Evolutionary conservation across 2,329 filamentous ascomycete species (phyloP).

Genomic region (Trichoderma polysporum): DNA sequence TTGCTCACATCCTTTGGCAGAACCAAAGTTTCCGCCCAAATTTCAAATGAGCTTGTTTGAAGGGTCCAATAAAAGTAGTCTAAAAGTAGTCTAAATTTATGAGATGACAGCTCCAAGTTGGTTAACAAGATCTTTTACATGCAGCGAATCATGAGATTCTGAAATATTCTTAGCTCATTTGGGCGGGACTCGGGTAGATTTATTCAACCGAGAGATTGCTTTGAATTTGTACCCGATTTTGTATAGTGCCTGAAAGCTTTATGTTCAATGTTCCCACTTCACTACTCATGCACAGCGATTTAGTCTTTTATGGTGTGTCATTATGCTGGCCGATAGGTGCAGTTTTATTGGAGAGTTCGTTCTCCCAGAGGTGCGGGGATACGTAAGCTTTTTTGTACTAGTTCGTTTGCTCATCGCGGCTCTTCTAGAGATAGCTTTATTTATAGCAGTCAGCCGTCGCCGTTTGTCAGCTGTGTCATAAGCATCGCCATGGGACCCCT

Average conservation of each 20-base stretch:
- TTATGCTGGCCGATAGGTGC: background rate
- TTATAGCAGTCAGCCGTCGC: conserved; percentile 4
- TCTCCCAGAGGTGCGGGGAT: background rate
- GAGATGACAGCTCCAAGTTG: background rate
- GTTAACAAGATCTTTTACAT: background rate
- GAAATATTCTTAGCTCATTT: background rate
- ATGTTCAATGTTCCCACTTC: background rate
- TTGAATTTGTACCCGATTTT: background rate
- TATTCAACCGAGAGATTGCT: background rate
- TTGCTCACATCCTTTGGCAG: too few relatives aligned
- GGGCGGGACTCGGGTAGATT: background rate
- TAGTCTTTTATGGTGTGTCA: background rate
- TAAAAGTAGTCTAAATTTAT: too few relatives aligned
- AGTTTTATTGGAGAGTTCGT: background rate
- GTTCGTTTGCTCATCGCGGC: background rate
- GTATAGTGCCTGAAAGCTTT: background rate
- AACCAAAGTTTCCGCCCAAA: too few relatives aligned
- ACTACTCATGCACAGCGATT: background rate
- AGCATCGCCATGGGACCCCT: background rate
- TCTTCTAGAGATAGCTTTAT: background rate
- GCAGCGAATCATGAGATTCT: background rate
- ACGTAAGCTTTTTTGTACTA: background rate
- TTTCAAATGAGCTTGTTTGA: background rate
- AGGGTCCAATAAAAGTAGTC: background rate
- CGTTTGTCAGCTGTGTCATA: conserved; percentile 5